Evolutionary conservation across 73 alveolate species (phyloP).

Genomic region (Paramecium pentaurelia): DNA sequence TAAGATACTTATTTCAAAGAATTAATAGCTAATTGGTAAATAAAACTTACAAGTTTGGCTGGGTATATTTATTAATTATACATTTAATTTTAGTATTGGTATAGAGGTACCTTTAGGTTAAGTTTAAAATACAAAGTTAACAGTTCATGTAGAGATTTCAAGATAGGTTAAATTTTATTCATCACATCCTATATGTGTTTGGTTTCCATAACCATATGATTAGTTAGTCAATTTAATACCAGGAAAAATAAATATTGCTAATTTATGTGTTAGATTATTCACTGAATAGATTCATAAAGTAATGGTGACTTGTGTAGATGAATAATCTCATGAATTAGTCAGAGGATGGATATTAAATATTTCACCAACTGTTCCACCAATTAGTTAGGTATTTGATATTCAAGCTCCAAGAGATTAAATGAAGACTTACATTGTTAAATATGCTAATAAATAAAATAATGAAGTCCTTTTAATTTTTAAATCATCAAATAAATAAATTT

Average conservation of each 20-base stretch:
- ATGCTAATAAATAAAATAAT: not conserved
- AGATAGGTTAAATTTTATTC: conserved; percentile 20
- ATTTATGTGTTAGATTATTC: not conserved
- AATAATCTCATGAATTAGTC: not conserved
- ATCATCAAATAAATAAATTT: not conserved
- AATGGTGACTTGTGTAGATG: conserved; percentile 37
- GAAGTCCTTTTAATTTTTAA: not conserved
- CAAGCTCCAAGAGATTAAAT: not conserved
- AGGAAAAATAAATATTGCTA: conserved; percentile 11
- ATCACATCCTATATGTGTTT: conserved; percentile 12
- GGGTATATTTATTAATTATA: not conserved
- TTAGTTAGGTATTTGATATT: conserved; percentile 10
- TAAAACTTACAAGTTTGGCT: not conserved
- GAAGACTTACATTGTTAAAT: not conserved
- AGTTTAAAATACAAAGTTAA: not conserved
- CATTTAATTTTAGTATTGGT: not conserved
- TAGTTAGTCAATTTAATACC: not conserved
- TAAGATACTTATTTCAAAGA: conserved; percentile 17
- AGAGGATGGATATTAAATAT: not conserved
- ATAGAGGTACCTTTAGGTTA: conserved; percentile 30
- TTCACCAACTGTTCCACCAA: conserved; percentile 28
- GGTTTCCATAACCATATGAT: conserved; percentile 44
- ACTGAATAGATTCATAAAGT: not conserved
- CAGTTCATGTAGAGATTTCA: not conserved
- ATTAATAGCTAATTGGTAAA: conserved; percentile 33